Conservation (phyloP, 1,284 basidiomycete species). For the Puccinia hordei region DNA sequence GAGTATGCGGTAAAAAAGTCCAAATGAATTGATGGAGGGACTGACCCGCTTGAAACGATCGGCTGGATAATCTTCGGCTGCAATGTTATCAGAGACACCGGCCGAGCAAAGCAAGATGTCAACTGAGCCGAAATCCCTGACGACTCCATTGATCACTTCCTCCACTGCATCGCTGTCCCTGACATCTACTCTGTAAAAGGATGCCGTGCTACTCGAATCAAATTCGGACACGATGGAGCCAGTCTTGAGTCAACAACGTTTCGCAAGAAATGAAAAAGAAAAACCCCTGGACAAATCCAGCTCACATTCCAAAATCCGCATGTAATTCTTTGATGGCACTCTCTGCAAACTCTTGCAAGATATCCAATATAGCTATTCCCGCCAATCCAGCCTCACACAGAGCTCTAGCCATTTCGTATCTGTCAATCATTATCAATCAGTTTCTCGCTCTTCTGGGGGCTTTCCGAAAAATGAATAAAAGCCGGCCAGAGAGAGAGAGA, state of each 20-base stretch:
- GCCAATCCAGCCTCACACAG: slow-evolving; percentile 51
- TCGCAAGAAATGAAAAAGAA: background rate
- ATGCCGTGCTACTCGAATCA: slow-evolving; percentile 49
- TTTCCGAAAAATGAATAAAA: too few relatives aligned
- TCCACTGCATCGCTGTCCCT: slow-evolving; percentile 47
- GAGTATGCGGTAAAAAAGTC: background rate
- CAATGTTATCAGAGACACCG: slow-evolving; percentile 51
- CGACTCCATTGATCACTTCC: slow-evolving; percentile 49
- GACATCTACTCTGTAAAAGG: slow-evolving; percentile 48
- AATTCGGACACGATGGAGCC: too few relatives aligned
- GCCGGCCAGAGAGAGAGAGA: background rate
- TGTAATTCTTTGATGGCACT: slow-evolving; percentile 44
- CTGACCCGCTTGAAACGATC: slow-evolving; percentile 51
- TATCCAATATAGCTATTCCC: slow-evolving; percentile 51
- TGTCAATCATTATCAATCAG: too few relatives aligned
- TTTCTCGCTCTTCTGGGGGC: too few relatives aligned
- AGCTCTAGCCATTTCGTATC: slow-evolving; percentile 49
- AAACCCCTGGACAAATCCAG: too few relatives aligned
- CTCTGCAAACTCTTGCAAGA: slow-evolving; percentile 51
- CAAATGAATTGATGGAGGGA: background rate
- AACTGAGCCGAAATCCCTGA: slow-evolving; percentile 40
- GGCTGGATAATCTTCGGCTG: slow-evolving; percentile 50
- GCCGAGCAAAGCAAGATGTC: slow-evolving; percentile 51
- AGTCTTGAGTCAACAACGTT: too few relatives aligned
- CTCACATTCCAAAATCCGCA: slow-evolving; percentile 39